Conservation (phyloP, 495 filamentous ascomycete genomes). For the Darksidea phi region DNA sequence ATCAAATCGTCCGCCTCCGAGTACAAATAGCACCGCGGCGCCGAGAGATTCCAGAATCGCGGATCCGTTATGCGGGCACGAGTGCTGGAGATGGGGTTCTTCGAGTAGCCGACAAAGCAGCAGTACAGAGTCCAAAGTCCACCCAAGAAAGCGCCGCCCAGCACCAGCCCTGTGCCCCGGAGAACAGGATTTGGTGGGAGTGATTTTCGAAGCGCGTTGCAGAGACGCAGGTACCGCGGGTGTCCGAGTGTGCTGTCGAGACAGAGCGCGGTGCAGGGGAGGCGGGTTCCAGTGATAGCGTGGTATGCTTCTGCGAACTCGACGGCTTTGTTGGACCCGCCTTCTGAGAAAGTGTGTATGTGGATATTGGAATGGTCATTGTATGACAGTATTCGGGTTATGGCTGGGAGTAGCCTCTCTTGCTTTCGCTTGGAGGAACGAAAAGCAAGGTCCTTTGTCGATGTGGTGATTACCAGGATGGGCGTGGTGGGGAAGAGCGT, state of each 20-base stretch:
- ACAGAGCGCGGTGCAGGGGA: constrained; percentile 40
- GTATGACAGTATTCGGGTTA: neutral
- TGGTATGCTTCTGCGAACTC: constrained; percentile 37
- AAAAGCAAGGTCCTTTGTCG: constrained; percentile 12
- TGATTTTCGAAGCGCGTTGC: constrained; percentile 32
- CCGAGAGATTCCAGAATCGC: constrained; percentile 29
- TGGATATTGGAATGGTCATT: constrained; percentile 33
- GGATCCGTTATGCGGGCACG: constrained; percentile 37
- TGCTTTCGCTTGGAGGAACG: constrained; percentile 1
- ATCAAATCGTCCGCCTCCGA: constrained; percentile 43
- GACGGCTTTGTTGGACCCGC: constrained; percentile 43
- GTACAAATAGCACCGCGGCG: constrained; percentile 40
- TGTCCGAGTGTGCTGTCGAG: constrained; percentile 45
- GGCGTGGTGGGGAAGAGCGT: constrained; percentile 43
- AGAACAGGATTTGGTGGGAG: constrained; percentile 33
- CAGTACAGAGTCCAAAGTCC: constrained; percentile 30
- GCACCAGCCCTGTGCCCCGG: constrained; percentile 21
- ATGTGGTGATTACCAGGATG: constrained; percentile 38
- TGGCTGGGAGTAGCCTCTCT: neutral
- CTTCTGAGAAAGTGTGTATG: constrained; percentile 50
- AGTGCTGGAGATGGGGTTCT: constrained; percentile 37
- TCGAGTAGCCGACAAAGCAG: constrained; percentile 27
- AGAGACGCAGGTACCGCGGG: constrained; percentile 28
- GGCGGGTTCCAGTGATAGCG: constrained; percentile 1
- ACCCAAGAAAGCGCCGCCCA: constrained; percentile 30